Evolutionary conservation across 75 land plant genomes (phyloP), one percentile per base, ranked within the genome.

Genomic region (Picea glauca): DNA sequence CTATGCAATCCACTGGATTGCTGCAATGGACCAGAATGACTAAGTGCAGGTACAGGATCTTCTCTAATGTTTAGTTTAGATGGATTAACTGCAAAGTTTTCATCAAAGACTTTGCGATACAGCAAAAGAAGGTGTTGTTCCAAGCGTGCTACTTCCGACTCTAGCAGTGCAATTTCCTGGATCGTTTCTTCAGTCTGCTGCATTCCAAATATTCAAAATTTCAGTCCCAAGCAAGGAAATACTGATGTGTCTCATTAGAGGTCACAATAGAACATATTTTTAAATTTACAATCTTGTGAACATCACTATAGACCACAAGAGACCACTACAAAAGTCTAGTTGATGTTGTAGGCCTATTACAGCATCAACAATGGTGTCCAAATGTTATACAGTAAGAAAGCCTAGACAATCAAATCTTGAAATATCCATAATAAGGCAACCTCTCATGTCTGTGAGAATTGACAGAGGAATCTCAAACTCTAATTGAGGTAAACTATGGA

Each of bases 71-170:
- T 40, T 43, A 38, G 43, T 70, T 5, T n/a, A 20, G 74, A 70
- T 8, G 74, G 13, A 20, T 38, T 38, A 43, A 38, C n/a, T n/a
- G 74, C 23, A 50, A 77, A 30, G n/a, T 89, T 85, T 56, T 85
- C 81, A 26, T 91, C 85, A 63, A 89, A 85, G 56, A 91, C 88
- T 77, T 82, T 89, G 68, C 94, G 83, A 66, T 93, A 93, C 15
- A 93, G 78, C 21, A 90, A 84, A 18, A 93, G 82, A 72, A 93
- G 91, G 81, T 91, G 85, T 8, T 85, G 91, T 77, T 93, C 96
- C 83, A 93, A 82, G 74, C 85, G 76, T 67, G 80, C 58, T 20
- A 93, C 90, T 80, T 93, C 90, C 12, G 74, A 70, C 79, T 93
- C 94, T 20, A 93, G 83, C 0, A 60, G 46, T 17, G 85, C 79